Evolutionary conservation across 441 rosid species (phyloP).

Genomic region (Corymbia citriodora): DNA sequence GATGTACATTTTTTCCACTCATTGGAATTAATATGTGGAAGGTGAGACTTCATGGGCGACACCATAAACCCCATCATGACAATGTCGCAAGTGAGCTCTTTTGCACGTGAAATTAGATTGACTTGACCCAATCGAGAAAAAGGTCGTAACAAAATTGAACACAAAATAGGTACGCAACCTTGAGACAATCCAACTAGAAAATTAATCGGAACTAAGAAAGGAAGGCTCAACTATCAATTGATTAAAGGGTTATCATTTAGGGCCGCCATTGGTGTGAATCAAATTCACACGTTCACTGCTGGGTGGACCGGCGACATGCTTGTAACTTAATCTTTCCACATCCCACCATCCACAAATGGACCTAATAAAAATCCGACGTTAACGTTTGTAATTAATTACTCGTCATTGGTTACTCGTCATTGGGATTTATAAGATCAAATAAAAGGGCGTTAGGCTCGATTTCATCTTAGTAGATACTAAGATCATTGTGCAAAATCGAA

Average conservation of each 20-base stretch:
- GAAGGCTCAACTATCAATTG: background rate
- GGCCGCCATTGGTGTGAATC: background rate
- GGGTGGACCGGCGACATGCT: rapidly evolving
- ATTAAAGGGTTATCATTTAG: background rate
- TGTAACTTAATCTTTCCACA: background rate
- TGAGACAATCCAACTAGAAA: rapidly evolving
- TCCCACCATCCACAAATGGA: background rate
- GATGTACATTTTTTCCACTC: background rate
- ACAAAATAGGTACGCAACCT: background rate
- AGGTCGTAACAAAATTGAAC: background rate
- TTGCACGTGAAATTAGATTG: background rate
- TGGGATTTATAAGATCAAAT: background rate
- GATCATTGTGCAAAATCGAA: background rate
- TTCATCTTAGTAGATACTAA: background rate
- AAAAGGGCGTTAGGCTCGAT: background rate
- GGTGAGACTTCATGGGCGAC: background rate
- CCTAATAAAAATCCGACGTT: background rate
- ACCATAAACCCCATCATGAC: background rate
- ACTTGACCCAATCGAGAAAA: background rate
- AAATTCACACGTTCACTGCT: rapidly evolving
- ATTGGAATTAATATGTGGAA: rapidly evolving
- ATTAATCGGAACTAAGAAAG: background rate
- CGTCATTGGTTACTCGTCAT: background rate
- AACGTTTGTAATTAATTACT: background rate
- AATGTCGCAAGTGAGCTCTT: too few species aligned